Conservation (phyloP, 495 filamentous ascomycete genomes). For the Hyphodiscus hymeniophilus region DNA sequence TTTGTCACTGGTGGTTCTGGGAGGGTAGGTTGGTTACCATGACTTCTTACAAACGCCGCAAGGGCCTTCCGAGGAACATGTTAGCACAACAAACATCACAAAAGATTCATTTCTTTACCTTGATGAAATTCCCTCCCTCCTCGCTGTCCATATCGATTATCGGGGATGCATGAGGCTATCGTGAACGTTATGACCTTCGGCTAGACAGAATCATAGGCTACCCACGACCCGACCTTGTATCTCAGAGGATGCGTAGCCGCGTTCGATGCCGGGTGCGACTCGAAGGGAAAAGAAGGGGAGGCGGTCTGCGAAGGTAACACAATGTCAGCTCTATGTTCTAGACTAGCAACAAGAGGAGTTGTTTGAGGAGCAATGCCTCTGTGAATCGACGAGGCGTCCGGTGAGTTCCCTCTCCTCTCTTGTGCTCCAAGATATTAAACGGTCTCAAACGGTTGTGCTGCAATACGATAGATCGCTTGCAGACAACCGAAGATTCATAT, state of each 20-base stretch:
- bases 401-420: not conserved
- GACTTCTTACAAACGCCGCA: constrained; percentile 88
- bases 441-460: constrained; percentile 7
- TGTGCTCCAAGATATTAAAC: not conserved
- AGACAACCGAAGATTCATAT: constrained; percentile 1
- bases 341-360: constrained; percentile 3
- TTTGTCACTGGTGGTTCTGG: too few species aligned
- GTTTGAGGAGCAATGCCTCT: not conserved
- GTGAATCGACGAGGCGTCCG: not conserved
- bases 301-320: constrained; percentile 19
- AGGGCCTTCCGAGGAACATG: constrained; percentile 57
- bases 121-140: constrained; percentile 86
- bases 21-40: too few species aligned
- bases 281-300: constrained; percentile 7
- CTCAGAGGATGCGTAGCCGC: constrained; percentile 3
- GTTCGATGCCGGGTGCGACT: constrained; percentile 13
- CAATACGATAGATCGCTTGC: constrained; percentile 9
- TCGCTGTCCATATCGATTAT: constrained; percentile 70
- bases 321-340: not conserved
- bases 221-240: constrained; percentile 18
- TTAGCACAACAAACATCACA: constrained; percentile 12
- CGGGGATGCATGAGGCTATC: constrained; percentile 23
- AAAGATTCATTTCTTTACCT: constrained; percentile 40
- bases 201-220: constrained; percentile 10
- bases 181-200: constrained; percentile 15